These are phyloP conservation scores for Annulohypoxylon nitens DNA, from an alignment of 495 filamentous ascomycete genomes.

Conservation along the genomic window DNA sequence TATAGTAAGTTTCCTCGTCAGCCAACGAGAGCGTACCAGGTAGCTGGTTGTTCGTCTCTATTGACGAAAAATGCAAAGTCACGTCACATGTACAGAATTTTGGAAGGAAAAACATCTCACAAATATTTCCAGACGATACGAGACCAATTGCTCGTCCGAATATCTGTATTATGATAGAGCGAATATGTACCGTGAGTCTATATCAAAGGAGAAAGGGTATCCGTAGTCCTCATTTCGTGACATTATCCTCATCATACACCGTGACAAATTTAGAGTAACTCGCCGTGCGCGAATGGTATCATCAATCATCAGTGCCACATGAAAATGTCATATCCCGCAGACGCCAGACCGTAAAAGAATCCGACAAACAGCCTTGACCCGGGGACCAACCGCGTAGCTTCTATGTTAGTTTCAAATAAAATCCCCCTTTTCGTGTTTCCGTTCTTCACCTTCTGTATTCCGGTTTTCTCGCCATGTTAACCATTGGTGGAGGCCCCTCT, in stretches of 20 bases:
- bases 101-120: background rate
- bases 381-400: background rate
- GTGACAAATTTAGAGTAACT: slow-evolving; percentile 2
- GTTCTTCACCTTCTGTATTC: slow-evolving; percentile 70
- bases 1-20: background rate
- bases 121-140: slow-evolving; percentile 1
- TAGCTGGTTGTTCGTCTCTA: background rate
- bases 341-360: slow-evolving; percentile 24
- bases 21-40: background rate
- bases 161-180: slow-evolving; percentile 6
- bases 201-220: slow-evolving; percentile 39
- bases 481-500: slow-evolving; percentile 83
- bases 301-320: slow-evolving; percentile 32
- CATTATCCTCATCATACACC: slow-evolving; percentile 14
- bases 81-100: background rate
- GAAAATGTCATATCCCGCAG: slow-evolving; percentile 17
- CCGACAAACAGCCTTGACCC: background rate
- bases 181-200: slow-evolving; percentile 3
- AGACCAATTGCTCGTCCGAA: background rate
- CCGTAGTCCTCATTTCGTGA: slow-evolving; percentile 29
- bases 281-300: slow-evolving; percentile 41
- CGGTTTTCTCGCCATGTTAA: slow-evolving; percentile 89
- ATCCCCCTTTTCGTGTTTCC: background rate
- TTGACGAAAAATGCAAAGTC: background rate
- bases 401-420: background rate